Evolutionary conservation across 768 basidiomycete genomes (phyloP).

Genomic region (Termitomyces sp.): DNA sequence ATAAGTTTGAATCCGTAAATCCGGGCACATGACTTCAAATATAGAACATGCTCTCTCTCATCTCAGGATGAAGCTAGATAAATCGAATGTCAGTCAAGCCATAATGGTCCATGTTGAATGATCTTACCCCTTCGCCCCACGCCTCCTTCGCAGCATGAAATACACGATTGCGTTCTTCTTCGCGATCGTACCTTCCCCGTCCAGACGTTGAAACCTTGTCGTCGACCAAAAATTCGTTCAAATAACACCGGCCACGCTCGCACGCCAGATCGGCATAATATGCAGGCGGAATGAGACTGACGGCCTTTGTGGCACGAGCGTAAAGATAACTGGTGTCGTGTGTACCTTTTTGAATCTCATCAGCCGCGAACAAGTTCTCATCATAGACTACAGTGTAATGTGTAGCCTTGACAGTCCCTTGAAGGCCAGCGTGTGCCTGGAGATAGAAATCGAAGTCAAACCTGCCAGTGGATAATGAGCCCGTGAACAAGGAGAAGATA

Average conservation of each 20-base stretch:
- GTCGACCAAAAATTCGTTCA: slow-evolving; percentile 65
- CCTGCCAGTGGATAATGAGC: slow-evolving; percentile 23
- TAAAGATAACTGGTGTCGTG: slow-evolving; percentile 69
- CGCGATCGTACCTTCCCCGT: slow-evolving; percentile 25
- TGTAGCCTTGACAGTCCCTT: slow-evolving; percentile 66
- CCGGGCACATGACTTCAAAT: slow-evolving; percentile 31
- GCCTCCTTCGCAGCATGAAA: slow-evolving; percentile 37
- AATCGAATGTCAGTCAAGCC: neutral
- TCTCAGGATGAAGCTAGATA: slow-evolving; percentile 42
- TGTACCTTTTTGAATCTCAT: slow-evolving; percentile 70
- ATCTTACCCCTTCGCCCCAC: slow-evolving; percentile 51
- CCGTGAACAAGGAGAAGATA: slow-evolving; percentile 10
- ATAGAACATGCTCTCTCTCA: slow-evolving; percentile 71
- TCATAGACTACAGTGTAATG: slow-evolving; percentile 81
- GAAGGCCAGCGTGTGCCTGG: slow-evolving; percentile 70
- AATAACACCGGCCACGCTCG: slow-evolving; percentile 70
- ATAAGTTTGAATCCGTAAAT: too few relatives aligned
- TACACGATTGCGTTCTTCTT: slow-evolving; percentile 32
- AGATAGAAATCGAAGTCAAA: slow-evolving; percentile 66
- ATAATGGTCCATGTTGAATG: neutral
- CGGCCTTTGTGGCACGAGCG: slow-evolving; percentile 78
- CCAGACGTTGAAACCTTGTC: slow-evolving; percentile 35
- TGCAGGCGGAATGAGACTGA: slow-evolving; percentile 74
- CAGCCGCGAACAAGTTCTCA: slow-evolving; percentile 61
- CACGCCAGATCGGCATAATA: slow-evolving; percentile 83